A percentile compares a stretch with the other conserved stretches of the same genome.
Evolutionary conservation across 306 rosid species (phyloP).

Genomic region (Inga oerstediana): DNA sequence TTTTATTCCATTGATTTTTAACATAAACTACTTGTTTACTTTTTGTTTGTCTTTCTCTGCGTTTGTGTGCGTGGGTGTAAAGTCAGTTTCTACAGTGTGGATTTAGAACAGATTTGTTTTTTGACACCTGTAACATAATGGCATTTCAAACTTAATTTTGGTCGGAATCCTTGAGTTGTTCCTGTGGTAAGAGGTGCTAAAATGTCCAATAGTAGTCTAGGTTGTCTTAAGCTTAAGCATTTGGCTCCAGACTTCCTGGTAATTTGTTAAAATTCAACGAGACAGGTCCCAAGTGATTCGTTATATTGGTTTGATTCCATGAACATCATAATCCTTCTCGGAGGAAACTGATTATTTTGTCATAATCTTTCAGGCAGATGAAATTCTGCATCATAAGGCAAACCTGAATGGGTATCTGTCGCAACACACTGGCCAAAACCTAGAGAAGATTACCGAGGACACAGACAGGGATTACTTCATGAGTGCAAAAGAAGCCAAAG

Average conservation of each 20-base stretch:
- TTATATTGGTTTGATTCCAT: background rate
- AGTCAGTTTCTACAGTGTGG: background rate
- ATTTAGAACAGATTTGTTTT: background rate
- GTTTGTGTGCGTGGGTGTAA: background rate
- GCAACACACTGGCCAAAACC: constrained; percentile 94
- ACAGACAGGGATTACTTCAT: constrained; percentile 97
- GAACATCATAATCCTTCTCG: background rate
- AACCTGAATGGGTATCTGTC: constrained; percentile 90
- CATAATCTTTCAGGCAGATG: constrained; percentile 29
- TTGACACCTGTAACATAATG: background rate
- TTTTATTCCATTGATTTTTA: background rate
- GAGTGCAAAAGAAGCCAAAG: constrained; percentile 98
- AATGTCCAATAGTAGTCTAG: background rate
- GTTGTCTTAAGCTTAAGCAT: constrained; percentile 4
- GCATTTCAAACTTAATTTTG: background rate
- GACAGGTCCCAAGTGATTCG: background rate
- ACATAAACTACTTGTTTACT: background rate
- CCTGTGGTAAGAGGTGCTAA: background rate
- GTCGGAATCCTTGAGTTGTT: background rate
- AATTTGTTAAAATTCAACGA: background rate
- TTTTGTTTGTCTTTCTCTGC: background rate
- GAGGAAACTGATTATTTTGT: background rate
- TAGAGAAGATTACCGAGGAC: constrained; percentile 81
- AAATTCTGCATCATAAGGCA: constrained; percentile 96
- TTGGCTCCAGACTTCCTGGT: background rate